phyloP scores from a whole-genome alignment of 192 early-diverging fungal species.

The Spinellus fusiger region DNA sequence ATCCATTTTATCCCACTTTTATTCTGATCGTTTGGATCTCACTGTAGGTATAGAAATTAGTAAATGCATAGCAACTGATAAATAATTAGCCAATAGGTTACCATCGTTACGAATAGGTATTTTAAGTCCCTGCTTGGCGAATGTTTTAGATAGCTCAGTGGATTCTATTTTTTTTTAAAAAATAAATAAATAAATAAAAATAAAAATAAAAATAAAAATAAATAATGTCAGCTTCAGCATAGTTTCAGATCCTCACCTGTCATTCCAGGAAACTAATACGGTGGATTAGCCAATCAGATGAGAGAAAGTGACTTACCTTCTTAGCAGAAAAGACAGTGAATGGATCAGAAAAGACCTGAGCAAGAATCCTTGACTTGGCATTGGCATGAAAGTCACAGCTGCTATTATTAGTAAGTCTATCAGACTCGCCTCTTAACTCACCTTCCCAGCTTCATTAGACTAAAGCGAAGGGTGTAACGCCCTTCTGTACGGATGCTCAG shows the following conservation, averaged over 20 bases:
- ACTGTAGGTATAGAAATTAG: neutral
- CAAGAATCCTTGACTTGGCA: constrained; percentile 38
- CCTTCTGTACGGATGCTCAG: constrained; percentile 70
- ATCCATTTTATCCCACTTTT: neutral
- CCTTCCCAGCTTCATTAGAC: constrained; percentile 61
- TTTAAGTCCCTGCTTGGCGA: constrained; percentile 77
- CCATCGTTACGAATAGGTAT: constrained; percentile 73
- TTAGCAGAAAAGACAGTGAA: constrained; percentile 80
- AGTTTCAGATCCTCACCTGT: constrained; percentile 44
- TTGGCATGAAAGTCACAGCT: constrained; percentile 9
- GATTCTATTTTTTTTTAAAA: constrained; percentile 48
- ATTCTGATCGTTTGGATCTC: neutral
- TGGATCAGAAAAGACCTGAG: constrained; percentile 52
- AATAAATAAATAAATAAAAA: neutral
- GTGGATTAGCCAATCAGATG: neutral
- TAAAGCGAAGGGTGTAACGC: constrained; percentile 62
- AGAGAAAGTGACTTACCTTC: constrained; percentile 33
- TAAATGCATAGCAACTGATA: neutral
- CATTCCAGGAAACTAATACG: constrained; percentile 66
- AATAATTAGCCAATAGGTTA: neutral
- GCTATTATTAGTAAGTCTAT: neutral
- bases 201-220: neutral
- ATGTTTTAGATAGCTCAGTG: constrained; percentile 63
- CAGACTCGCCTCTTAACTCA: constrained; percentile 16
- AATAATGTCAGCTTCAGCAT: neutral